These are phyloP conservation scores for Aquilaria agallochum DNA, from an alignment of 441 rosid species.

Conservation along the genomic window DNA sequence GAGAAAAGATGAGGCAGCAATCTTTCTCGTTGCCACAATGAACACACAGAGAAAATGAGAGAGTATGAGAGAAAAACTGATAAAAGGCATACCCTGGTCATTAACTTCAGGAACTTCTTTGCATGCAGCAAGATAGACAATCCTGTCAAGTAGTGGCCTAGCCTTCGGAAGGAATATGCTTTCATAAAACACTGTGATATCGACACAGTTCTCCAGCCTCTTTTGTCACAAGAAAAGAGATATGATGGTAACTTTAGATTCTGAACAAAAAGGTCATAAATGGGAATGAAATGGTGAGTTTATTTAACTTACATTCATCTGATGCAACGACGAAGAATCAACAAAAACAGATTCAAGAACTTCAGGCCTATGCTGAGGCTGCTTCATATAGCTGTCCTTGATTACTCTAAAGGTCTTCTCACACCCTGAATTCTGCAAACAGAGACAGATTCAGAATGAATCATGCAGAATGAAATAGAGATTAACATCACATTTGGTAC, in stretches of 20 bases:
- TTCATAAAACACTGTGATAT: conserved; percentile 88
- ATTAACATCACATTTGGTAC: conserved; percentile 65
- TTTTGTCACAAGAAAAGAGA: conserved; percentile 47
- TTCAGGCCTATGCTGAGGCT: conserved; percentile 91
- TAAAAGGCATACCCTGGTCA: conserved; percentile 52
- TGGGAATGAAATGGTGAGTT: background rate
- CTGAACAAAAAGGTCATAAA: conserved; percentile 11
- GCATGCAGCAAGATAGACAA: conserved; percentile 55
- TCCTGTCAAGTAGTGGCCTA: conserved; percentile 76
- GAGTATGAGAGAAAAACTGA: conserved; percentile 36
- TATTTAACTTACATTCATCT: conserved; percentile 48
- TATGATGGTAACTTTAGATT: conserved; percentile 18
- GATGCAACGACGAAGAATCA: conserved; percentile 57
- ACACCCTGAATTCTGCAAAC: conserved; percentile 71
- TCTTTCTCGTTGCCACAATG: background rate
- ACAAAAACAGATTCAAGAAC: conserved; percentile 86
- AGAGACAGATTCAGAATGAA: conserved; percentile 11
- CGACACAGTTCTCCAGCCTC: conserved; percentile 74
- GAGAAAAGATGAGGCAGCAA: conserved; percentile 17
- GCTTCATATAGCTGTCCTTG: conserved; percentile 84
- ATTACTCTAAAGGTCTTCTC: conserved; percentile 81
- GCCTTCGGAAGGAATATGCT: conserved; percentile 75
- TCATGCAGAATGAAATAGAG: conserved; percentile 16
- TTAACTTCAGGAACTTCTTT: conserved; percentile 32
- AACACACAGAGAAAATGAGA: background rate